Conservation (phyloP, 129 eudicot genomes). For the Silybum marianum region DNA sequence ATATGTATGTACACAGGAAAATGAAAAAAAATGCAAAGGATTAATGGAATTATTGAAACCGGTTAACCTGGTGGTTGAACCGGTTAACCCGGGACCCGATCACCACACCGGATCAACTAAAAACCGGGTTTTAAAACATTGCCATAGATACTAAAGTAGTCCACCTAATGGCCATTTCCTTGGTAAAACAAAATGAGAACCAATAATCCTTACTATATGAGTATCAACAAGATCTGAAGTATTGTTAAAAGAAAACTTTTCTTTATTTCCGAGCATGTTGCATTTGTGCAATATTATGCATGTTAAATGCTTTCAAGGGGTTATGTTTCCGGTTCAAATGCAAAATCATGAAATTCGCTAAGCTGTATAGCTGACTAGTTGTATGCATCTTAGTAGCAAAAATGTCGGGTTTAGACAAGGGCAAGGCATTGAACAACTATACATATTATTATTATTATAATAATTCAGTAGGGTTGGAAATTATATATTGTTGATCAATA, state of each 20-base stretch:
- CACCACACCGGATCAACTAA: too few species aligned
- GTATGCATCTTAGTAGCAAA: too few species aligned
- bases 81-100: too few species aligned
- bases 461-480: not conserved
- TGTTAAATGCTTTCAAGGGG: not conserved
- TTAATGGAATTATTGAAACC: too few species aligned
- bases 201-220: not conserved
- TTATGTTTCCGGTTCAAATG: not conserved
- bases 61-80: too few species aligned
- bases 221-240: not conserved
- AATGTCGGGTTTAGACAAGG: not conserved
- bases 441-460: not conserved
- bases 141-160: too few species aligned
- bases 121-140: too few species aligned
- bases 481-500: not conserved
- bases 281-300: too few species aligned
- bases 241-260: not conserved
- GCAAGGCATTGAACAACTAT: not conserved
- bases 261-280: not conserved
- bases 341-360: not conserved
- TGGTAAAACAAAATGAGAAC: not conserved
- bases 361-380: not conserved
- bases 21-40: too few species aligned
- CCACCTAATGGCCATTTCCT: not conserved
- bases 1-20: too few species aligned